phyloP scores from a whole-genome alignment of 2,329 filamentous ascomycete genomes.

The Clathrospora elynae region DNA sequence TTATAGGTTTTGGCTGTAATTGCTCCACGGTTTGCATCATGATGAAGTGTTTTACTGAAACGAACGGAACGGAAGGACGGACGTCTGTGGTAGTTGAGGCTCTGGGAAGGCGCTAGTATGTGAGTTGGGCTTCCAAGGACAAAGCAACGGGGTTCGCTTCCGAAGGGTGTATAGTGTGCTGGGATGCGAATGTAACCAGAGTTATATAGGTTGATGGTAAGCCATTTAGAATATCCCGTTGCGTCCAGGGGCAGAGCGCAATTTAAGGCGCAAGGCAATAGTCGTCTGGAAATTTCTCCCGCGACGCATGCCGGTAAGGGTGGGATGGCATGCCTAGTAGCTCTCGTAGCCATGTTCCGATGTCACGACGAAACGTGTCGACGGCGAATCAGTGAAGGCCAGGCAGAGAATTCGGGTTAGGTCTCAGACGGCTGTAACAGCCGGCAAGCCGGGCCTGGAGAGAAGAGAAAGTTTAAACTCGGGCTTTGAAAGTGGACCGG shows the following conservation, averaged over 20 bases:
- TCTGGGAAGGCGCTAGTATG: slow-evolving; percentile 10
- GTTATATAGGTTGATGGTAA: slow-evolving; percentile 23
- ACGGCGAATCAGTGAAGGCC: slow-evolving; percentile 31
- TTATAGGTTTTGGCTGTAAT: slow-evolving; percentile 31
- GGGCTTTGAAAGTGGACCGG: slow-evolving; percentile 42
- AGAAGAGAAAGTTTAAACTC: slow-evolving; percentile 23
- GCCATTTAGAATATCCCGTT: slow-evolving; percentile 26
- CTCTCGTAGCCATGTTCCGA: slow-evolving; percentile 38
- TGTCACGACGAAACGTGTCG: slow-evolving; percentile 32
- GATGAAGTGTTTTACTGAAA: slow-evolving; percentile 12
- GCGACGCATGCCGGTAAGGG: slow-evolving; percentile 45
- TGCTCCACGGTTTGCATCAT: slow-evolving; percentile 47
- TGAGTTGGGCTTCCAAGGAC: slow-evolving; percentile 15
- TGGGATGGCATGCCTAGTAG: slow-evolving; percentile 35
- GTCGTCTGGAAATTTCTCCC: slow-evolving; percentile 31
- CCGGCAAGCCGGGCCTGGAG: slow-evolving; percentile 18
- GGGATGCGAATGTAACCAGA: slow-evolving; percentile 30
- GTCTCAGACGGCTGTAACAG: slow-evolving; percentile 23
- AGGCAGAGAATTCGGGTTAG: slow-evolving; percentile 21
- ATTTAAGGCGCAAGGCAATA: slow-evolving; percentile 27
- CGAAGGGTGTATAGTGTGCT: slow-evolving; percentile 36
- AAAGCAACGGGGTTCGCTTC: slow-evolving; percentile 19
- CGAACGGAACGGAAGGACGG: slow-evolving; percentile 4
- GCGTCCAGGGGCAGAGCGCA: slow-evolving; percentile 29
- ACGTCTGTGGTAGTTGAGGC: slow-evolving; percentile 4